Conservation (phyloP, 2,329 filamentous ascomycete species). For the Leptodontidium sp. region DNA sequence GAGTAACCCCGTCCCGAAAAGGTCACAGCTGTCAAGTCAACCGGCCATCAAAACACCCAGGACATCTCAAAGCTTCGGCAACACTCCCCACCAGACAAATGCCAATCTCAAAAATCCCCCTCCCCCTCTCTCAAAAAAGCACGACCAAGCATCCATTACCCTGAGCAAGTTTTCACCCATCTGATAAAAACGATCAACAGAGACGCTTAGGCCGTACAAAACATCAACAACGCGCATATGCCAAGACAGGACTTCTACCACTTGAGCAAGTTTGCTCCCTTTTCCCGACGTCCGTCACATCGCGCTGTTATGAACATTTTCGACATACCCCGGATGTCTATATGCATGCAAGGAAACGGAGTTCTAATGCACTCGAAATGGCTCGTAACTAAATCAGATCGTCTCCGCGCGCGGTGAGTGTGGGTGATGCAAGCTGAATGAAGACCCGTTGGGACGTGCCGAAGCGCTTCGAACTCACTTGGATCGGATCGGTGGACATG, state of each 20-base stretch:
- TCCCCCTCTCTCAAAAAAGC: too few species aligned
- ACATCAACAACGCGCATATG: background rate
- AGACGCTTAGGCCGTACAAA: background rate
- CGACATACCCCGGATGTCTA: background rate
- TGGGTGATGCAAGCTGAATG: too few species aligned
- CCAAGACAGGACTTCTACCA: conserved; percentile 2
- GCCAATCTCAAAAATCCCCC: too few species aligned
- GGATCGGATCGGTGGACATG: too few species aligned
- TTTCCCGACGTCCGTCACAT: background rate
- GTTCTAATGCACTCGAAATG: conserved; percentile 4
- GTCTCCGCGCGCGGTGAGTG: too few species aligned
- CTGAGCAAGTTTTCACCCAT: background rate
- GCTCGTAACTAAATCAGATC: background rate
- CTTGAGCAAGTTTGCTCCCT: conserved; percentile 17
- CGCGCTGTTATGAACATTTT: background rate
- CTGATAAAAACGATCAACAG: background rate
- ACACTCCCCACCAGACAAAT: too few species aligned
- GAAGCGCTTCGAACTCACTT: too few species aligned
- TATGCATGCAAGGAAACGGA: background rate
- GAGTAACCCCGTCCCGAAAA: too few species aligned
- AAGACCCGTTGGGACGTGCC: too few species aligned
- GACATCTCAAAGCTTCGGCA: background rate
- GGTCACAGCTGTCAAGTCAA: too few species aligned
- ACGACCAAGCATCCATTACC: background rate
- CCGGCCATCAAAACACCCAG: too few species aligned